phyloP scores from a whole-genome alignment of 2,329 filamentous ascomycete genomes.

The Fusarium secorum region DNA sequence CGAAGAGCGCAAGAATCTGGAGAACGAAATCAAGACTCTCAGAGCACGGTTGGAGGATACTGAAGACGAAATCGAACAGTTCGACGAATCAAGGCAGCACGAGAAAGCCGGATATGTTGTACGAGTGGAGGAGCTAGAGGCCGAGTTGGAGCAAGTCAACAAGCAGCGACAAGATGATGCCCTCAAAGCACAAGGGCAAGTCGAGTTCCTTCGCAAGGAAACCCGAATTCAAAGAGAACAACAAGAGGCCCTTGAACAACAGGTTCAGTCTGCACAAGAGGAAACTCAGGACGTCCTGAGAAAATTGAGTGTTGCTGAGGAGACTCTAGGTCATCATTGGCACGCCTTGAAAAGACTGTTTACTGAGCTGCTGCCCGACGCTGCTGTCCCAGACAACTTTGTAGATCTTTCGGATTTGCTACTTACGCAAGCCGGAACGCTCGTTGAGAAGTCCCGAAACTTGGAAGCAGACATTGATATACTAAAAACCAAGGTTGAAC shows the following conservation, averaged over 20 bases:
- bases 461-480: conserved; percentile 67
- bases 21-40: conserved; percentile 79
- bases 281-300: conserved; percentile 60
- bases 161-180: conserved; percentile 65
- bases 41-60: conserved; percentile 84
- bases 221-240: conserved; percentile 66
- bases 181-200: conserved; percentile 67
- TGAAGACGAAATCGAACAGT: conserved; percentile 89
- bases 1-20: conserved; percentile 82
- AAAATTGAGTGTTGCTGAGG: conserved; percentile 60
- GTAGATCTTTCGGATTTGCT: conserved; percentile 67
- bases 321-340: conserved; percentile 60
- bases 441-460: conserved; percentile 66
- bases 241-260: conserved; percentile 64
- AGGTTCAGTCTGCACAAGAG: conserved; percentile 64
- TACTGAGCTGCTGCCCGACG: conserved; percentile 62
- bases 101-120: conserved; percentile 77
- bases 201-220: conserved; percentile 70
- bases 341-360: conserved; percentile 67
- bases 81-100: conserved; percentile 83
- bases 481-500: conserved; percentile 69
- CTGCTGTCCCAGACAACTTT: conserved; percentile 63
- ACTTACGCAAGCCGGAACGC: conserved; percentile 63
- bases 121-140: conserved; percentile 71
- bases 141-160: conserved; percentile 71